Evolutionary conservation across 345 rosid species (phyloP).

Genomic region (thale cress (Arabidopsis thaliana)): TAIR10.1 NC_003074.8:17620001-17620500

Average conservation of each 20-base stretch:
- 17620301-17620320: conserved; percentile 77
- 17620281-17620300: conserved; percentile 67
- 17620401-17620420: conserved; percentile 76
- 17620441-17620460: conserved; percentile 71
- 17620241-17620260: conserved; percentile 94
- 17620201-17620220: conserved; percentile 79
- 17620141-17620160: background rate
- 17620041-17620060: too few relatives aligned
- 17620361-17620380: background rate
- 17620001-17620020: too few relatives aligned
- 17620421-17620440: conserved; percentile 73
- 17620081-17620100: too few relatives aligned
- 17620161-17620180: conserved; percentile 64
- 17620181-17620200: conserved; percentile 84
- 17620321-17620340: conserved; percentile 61
- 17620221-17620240: conserved; percentile 98
- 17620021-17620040: too few relatives aligned
- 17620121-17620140: background rate
- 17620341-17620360: background rate
- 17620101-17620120: too few relatives aligned
- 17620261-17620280: conserved; percentile 76
- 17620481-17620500: conserved; percentile 76
- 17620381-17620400: conserved; percentile 3
- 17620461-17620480: conserved; percentile 80
- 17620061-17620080: too few relatives aligned